Base-by-base conservation (phyloP, 1,284 basidiomycete species). In the Moesziomyces sp. region DNA sequence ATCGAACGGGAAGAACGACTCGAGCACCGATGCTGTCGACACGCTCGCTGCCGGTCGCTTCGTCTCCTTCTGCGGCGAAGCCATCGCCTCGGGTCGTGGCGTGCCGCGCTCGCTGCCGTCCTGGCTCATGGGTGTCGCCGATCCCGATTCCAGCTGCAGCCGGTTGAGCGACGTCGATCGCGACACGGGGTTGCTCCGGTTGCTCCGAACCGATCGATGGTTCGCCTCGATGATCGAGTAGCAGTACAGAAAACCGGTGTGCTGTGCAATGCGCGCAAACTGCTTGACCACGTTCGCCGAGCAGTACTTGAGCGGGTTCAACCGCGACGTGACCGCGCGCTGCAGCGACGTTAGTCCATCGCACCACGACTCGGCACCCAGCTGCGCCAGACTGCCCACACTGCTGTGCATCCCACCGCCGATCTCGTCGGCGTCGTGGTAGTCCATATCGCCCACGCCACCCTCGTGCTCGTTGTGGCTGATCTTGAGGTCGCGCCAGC, bases 1-100 rank as follows among this genome's bases (percentile, higher is more conserved):
- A 84, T 99, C 97, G 83, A 99, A 99, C 0, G 97, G 97, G 87
- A 99, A 99, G 87, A 98, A 99, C 14, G 91, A 90, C 82, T 95
- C 94, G 50, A 98, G 87, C 62, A 94, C 66, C 26, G 73, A 69
- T 8, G 65, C 51, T 3, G 76, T 75, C 7, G 73, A 62, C 14
- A 76, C 56, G 28, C 58, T 53, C 16, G 55, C 47, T 33, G 52
- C 23, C 1, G 46, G 38, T 35, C 46, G 11, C 49, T 55, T 48
- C 16, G 14, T 30, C 16, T 64, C 57, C 47, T 51, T 28, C 11
- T 26, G 24, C 23, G 21, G 3, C n/a, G 26, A 10, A 30, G 45
- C 28, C 51, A 23, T 16, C 6, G 6, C 30, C 13, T 58, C 58
- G 9, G 72, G 62, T 18, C 57, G 23, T 0, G 66, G 66, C 5